A percentile compares a stretch with the other conserved stretches of the same genome.
phyloP scores from a whole-genome alignment of 2,329 filamentous ascomycete genomes.

The Fusarium miscanthi region DNA sequence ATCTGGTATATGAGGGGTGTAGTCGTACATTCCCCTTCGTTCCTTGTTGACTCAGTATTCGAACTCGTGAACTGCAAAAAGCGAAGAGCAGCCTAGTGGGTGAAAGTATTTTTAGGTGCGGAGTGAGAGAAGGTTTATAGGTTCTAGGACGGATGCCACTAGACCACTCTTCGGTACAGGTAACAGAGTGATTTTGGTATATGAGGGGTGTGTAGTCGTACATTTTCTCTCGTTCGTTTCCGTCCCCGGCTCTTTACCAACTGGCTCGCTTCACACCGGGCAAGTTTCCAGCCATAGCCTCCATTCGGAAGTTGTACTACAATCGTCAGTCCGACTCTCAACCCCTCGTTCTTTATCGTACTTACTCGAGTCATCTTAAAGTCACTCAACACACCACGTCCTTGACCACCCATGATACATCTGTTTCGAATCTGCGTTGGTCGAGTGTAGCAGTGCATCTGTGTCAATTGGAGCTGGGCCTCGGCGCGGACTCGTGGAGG shows the following conservation, averaged over 20 bases:
- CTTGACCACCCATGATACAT: constrained; percentile 91
- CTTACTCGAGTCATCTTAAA: constrained; percentile 92
- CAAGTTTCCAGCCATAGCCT: constrained; percentile 85
- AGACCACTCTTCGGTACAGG: not conserved
- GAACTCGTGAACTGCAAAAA: not conserved
- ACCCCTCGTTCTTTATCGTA: constrained; percentile 31
- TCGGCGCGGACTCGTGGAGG: constrained; percentile 84
- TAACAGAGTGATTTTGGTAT: not conserved
- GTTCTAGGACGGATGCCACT: not conserved
- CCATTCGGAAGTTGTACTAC: constrained; percentile 92
- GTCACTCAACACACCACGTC: constrained; percentile 88
- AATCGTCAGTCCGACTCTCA: constrained; percentile 41
- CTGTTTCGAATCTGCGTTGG: constrained; percentile 94
- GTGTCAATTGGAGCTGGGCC: constrained; percentile 89
- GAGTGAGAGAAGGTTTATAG: not conserved
- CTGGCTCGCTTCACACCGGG: constrained; percentile 96
- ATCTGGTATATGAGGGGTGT: not conserved
- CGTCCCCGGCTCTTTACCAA: constrained; percentile 72
- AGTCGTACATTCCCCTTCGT: constrained; percentile 35
- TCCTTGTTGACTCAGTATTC: not conserved
- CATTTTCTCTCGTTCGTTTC: constrained; percentile 12
- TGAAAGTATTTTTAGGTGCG: not conserved
- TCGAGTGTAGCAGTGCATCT: constrained; percentile 97
- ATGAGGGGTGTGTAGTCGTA: constrained; percentile 21
- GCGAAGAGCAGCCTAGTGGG: not conserved